Base-by-base conservation (phyloP, 1,284 basidiomycete species). In the Cryptococcus sp. region DNA sequence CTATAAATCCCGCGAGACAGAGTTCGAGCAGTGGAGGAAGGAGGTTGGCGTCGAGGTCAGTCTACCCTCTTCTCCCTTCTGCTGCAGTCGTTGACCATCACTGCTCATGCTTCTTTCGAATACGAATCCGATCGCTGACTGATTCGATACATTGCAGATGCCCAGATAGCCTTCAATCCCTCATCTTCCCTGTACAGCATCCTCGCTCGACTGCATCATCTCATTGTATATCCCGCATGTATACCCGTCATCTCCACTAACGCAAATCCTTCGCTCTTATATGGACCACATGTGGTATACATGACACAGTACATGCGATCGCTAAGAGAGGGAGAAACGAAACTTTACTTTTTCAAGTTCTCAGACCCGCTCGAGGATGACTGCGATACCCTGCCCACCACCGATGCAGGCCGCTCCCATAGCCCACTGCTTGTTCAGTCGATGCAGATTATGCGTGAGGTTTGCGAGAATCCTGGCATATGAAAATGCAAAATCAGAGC, bases 1-100 rank as follows among this genome's bases (percentile, higher is more conserved):
- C 77, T 93, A 95, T 82, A 92, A 91, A 79, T 78, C 82, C 57
- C 93, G 90, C 77, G 93, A 95, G 69, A 84, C 85, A 61, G 90
- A 93, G 58, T 89, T 94, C 67, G 88, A 89, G 68, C 77, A 79
- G 20, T 92, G 94, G 81, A 90, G 91, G 77, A 83, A 82, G 65
- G 90, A 93, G 63, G 87, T 91, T 77, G 87, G 87, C 66, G 90
- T 93, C 61, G 85, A 88, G 54, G 76, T 78, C 48, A 65, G 72
- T 66, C 30, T 5, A 13, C 25, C 25, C 30, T 35, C 30, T 13
- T 35, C 10, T 13, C 8, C 30, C 8, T 8, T 13, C 30, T 30
- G 30, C 30, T 5, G 10, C 30, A 35, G 30, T 35, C 30, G 30
- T 13, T 35, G 30, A 35, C 30, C 13, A 10, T n/a, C n/a, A 8